These are phyloP conservation scores for Cymbomonas tetramitiformis DNA, from an alignment of 139 green algal species.

Conservation along the genomic window DNA sequence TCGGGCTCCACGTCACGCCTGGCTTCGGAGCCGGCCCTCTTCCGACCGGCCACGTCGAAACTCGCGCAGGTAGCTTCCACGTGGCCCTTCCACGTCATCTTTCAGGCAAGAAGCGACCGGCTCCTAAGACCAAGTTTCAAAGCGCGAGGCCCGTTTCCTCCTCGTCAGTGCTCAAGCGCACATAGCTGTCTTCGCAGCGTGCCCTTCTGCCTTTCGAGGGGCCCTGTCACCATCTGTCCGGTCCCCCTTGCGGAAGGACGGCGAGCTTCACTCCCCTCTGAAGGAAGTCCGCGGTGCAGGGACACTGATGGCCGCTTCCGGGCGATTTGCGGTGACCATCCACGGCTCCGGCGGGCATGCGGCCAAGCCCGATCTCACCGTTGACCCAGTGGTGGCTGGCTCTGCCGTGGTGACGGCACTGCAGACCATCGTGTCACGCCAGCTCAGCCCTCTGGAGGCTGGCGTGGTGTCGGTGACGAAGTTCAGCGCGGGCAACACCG, in stretches of 20 bases:
- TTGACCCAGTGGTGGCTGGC: slow-evolving; percentile 61
- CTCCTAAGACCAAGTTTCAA: too few species aligned
- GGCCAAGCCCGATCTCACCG: slow-evolving; percentile 61
- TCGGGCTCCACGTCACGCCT: background rate
- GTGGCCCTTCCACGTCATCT: too few species aligned
- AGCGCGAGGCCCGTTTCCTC: too few species aligned
- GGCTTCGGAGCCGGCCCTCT: background rate
- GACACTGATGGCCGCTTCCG: slow-evolving; percentile 61
- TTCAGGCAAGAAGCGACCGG: too few species aligned
- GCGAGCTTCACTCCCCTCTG: too few species aligned
- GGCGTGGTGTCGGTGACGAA: slow-evolving; percentile 64
- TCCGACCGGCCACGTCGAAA: background rate
- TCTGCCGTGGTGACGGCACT: slow-evolving; percentile 48
- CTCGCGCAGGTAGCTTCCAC: too few species aligned
- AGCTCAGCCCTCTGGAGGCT: slow-evolving; percentile 60
- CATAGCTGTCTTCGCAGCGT: too few species aligned
- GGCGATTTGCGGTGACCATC: slow-evolving; percentile 37
- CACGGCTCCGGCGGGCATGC: slow-evolving; percentile 57
- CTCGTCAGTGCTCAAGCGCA: too few species aligned
- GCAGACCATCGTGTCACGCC: slow-evolving; percentile 65
- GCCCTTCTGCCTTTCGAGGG: too few species aligned
- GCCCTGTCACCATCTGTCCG: too few species aligned
- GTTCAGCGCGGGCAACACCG: slow-evolving; percentile 44
- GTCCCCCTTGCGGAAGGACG: too few species aligned
- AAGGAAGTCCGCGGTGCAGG: slow-evolving; percentile 31